Percentiles rank a stretch among this genome's conserved stretches.
These are phyloP conservation scores for Gillenia trifoliata DNA, from an alignment of 306 rosid genomes.

Conservation along the genomic window DNA sequence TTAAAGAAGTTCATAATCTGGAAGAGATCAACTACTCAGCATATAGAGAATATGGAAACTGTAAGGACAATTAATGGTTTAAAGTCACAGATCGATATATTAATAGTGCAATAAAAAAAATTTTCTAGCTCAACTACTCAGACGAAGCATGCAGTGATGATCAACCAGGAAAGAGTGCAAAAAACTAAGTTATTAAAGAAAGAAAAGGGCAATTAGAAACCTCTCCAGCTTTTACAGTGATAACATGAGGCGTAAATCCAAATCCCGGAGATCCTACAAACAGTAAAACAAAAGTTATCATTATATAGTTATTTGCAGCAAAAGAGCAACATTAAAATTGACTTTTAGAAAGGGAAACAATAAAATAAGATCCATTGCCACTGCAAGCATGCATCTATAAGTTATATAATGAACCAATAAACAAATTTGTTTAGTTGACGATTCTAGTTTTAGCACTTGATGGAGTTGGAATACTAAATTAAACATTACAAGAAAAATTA, in stretches of 20 bases:
- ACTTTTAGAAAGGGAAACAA: background rate
- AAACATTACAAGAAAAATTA: background rate
- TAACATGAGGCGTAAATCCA: slow-evolving; percentile 52
- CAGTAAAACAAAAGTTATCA: background rate
- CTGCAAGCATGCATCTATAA: background rate
- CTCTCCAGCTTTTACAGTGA: slow-evolving; percentile 76
- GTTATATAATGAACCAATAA: background rate
- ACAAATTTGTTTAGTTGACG: background rate
- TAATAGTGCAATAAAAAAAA: background rate
- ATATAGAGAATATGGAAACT: background rate
- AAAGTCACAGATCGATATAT: background rate
- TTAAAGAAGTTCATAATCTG: background rate
- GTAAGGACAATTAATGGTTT: background rate
- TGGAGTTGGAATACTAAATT: background rate
- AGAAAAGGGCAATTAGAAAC: slow-evolving; percentile 22
- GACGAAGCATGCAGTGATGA: background rate
- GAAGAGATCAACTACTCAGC: background rate
- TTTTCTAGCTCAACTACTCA: background rate
- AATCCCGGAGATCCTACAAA: slow-evolving; percentile 45
- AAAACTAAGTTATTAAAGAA: background rate
- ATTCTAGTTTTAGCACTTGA: background rate
- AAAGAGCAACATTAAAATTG: background rate
- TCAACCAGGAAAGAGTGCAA: background rate
- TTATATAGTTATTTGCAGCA: background rate
- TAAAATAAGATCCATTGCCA: background rate